These are phyloP conservation scores for Backusella morwellensis DNA, from an alignment of 192 early-diverging fungal species.

Conservation along the genomic window DNA sequence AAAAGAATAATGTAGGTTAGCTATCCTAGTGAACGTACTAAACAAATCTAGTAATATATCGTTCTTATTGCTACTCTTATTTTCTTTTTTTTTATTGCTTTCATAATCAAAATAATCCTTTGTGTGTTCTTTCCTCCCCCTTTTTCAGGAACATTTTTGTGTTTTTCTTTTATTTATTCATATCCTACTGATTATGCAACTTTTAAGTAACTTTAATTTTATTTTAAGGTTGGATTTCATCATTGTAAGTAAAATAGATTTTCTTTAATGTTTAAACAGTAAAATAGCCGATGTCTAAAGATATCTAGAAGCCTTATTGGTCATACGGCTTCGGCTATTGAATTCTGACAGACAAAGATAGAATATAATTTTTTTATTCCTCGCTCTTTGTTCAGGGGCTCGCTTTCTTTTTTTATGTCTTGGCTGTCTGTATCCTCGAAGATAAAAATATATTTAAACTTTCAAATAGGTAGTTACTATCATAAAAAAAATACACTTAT, in stretches of 20 bases:
- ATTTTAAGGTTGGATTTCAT: not conserved
- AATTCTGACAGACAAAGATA: constrained; percentile 2
- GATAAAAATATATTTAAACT: not conserved
- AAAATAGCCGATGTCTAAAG: not conserved
- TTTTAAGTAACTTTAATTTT: not conserved
- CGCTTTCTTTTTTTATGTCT: not conserved
- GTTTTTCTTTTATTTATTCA: not conserved
- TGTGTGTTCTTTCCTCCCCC: not conserved
- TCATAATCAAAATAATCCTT: not conserved
- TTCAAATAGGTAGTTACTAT: not conserved
- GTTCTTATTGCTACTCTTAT: not conserved
- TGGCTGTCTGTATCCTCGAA: not conserved
- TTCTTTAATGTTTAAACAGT: not conserved
- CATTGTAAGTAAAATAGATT: not conserved
- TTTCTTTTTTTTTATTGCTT: not conserved
- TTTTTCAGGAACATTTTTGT: constrained; percentile 1
- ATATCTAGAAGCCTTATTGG: not conserved
- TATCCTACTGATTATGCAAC: not conserved
- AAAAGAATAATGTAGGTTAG: not conserved
- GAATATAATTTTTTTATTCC: not conserved
- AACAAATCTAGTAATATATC: not conserved
- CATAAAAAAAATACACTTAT: not conserved
- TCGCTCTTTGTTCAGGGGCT: not conserved
- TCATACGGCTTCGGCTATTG: not conserved
- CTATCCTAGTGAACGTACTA: not conserved